phyloP scores from a whole-genome alignment of 176 grass and related monocot species.

The Guadua angustifolia region DNA sequence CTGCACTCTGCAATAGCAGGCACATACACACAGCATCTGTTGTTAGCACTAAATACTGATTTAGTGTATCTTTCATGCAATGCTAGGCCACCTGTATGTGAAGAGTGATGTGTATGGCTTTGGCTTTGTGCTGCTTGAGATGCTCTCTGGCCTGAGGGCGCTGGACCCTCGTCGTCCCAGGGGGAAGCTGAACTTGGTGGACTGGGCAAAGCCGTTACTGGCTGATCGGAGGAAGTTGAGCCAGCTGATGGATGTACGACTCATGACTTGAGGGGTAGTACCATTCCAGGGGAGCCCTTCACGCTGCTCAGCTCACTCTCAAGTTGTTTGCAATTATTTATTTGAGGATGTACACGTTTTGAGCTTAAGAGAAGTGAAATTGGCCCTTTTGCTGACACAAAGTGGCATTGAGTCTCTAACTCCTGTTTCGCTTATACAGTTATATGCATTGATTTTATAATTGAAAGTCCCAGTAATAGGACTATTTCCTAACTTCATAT shows the following conservation, averaged over 20 bases:
- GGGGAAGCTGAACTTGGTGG: slow-evolving; percentile 65
- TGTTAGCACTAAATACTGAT: background rate
- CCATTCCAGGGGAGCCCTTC: slow-evolving; percentile 64
- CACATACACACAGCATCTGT: background rate
- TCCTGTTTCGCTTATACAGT: too few relatives aligned
- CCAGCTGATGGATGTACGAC: slow-evolving; percentile 68
- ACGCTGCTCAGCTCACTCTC: slow-evolving; percentile 71
- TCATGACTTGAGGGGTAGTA: slow-evolving; percentile 81
- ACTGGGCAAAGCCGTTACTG: slow-evolving; percentile 72
- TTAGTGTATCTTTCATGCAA: background rate
- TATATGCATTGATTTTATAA: too few relatives aligned
- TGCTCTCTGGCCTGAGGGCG: slow-evolving; percentile 72
- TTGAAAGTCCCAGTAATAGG: too few relatives aligned
- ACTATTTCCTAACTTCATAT: too few relatives aligned
- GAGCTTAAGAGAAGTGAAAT: too few relatives aligned
- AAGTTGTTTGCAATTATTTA: too few relatives aligned
- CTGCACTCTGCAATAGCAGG: background rate
- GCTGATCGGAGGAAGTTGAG: slow-evolving; percentile 69
- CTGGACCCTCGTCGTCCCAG: slow-evolving; percentile 48
- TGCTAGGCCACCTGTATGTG: slow-evolving; percentile 86
- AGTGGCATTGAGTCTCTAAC: too few relatives aligned
- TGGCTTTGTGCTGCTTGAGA: slow-evolving; percentile 81
- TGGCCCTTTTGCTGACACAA: too few relatives aligned
- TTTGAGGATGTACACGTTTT: too few relatives aligned
- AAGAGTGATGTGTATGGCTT: slow-evolving; percentile 94